Evolutionary conservation across 805 yeast genomes (phyloP), one percentile per base, ranked within the genome.

Genomic region (Saccharomycopsis sp.): DNA sequence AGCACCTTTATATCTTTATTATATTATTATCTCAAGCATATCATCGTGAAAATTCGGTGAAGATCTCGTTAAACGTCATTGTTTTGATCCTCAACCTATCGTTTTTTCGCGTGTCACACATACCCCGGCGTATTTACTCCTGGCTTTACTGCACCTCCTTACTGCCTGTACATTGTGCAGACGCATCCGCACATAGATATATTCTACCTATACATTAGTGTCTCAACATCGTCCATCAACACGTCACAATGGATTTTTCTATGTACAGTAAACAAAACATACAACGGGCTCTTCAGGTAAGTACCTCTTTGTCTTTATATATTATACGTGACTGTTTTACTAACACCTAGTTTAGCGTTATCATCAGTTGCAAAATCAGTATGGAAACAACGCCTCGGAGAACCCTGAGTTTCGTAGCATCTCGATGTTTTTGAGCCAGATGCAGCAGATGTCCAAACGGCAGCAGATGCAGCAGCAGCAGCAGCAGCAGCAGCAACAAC

Each of bases 391-490:
- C 8, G 49, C 49, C 22, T 3, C 5, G 7, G 49, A 44, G 22
- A 44, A 12, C 12, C 8, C 8, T 3, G 49, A 44, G 49, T 44
- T 44, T 17, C 19, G 20, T 3, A 44, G 12, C 22, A 8, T 44
- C 49, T 12, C 49, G 49, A 8, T 8, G 49, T 44, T 12, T 17
- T 44, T 44, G 49, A 44, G 12, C 49, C 49, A 44, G 22, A 44
- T 44, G 49, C 49, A 44, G 5, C 51, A 38, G 5, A 3, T 47
- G 3, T 20, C 2, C 3, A 12, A 23, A n/a, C 29, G 49, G 20
- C 47, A 50, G 12, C 42, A 55, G 9, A 24, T 47, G 50, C 53
- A 52, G 14, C 44, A 52, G 29, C 29, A 42, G 15, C 55, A 25
- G 52, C 19, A 47, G 38, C 41, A n/a, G 5, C 56, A 29, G 8